Evolutionary conservation across 1,139 yeast species (phyloP).

Genomic region (Waltiozyma sp.): DNA sequence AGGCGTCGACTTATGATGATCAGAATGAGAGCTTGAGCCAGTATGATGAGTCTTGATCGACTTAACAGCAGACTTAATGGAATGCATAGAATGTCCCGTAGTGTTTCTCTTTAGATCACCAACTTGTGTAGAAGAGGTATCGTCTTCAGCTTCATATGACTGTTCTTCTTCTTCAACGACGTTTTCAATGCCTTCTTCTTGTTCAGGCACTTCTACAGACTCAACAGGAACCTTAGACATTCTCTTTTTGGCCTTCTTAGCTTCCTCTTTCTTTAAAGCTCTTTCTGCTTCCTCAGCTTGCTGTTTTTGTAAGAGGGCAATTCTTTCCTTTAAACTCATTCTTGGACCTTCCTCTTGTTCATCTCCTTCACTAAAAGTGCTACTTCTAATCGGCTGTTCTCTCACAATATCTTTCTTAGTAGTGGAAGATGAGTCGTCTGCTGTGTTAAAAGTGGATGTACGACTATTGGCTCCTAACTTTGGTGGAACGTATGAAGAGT

Average conservation of each 20-base stretch:
- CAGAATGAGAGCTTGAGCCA: background rate
- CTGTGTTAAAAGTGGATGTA: slow-evolving; percentile 3
- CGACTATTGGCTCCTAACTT: slow-evolving; percentile 8
- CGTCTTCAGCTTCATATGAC: background rate
- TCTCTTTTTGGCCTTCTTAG: slow-evolving; percentile 19
- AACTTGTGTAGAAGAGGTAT: background rate
- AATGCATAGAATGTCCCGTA: slow-evolving; percentile 3
- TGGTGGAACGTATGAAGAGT: slow-evolving; percentile 18
- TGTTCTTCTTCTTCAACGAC: background rate
- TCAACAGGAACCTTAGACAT: background rate
- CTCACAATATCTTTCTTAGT: slow-evolving; percentile 1
- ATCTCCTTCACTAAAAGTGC: slow-evolving; percentile 2
- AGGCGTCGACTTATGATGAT: slow-evolving; percentile 1
- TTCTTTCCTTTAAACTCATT: slow-evolving; percentile 76
- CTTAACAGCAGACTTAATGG: background rate
- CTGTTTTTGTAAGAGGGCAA: slow-evolving; percentile 69
- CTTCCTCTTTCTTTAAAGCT: slow-evolving; percentile 39
- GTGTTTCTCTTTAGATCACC: too few species aligned
- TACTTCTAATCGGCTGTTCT: slow-evolving; percentile 10
- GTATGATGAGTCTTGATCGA: background rate
- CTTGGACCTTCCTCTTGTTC: slow-evolving; percentile 44
- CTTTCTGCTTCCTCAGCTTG: slow-evolving; percentile 75
- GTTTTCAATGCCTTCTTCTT: background rate
- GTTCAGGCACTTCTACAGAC: background rate
- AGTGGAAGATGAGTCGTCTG: too few species aligned